Evolutionary conservation across 140 eudicot species (phyloP), one percentile per base, ranked within the genome.

Genomic region (Stevia rebaudiana): DNA sequence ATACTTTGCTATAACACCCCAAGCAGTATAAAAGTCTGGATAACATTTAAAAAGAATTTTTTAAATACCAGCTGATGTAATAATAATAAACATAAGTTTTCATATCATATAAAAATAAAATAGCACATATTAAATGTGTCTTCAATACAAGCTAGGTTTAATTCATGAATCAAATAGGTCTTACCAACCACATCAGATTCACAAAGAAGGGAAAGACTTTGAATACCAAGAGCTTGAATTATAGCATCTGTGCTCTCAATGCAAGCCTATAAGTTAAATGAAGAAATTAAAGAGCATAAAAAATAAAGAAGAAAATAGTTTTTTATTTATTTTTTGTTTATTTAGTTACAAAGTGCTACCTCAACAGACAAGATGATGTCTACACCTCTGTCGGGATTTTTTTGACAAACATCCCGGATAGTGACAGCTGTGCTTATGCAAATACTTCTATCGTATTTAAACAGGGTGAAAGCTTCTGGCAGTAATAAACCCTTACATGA

Each of bases 101-200:
- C 17, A 15, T 6, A 56, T 8, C 31, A 64, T 19, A 31, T 36
- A 25, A 28, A 66, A 78, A 50, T 9, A 21, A 41, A 43, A 37
- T 3, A 25, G 17, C 48, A 55, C 30, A 44, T 17, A 8, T 17
- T 30, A 47, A 28, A 19, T 44, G 18, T 36, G 33, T 6, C 56
- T 37, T 54, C 6, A 9, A 53, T 53, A 53, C 52, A 33, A 23
- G 3, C 50, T 43, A 13, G 21, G 17, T 16, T 63, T 49, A 10
- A 19, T 12, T 61, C 47, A 51, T 41, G 36, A 6, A 60, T 48
- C 65, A 83, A 15, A 43, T 25, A 28, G 69, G 73, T 55, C 68
- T 76, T 81, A 92, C 99, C 99, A 61, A 94, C 78, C 65, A 76
- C 97, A 80, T 94, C 99, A 70, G 97, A 97, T 83, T 88, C 99